Evolutionary conservation across 2,329 filamentous ascomycete species (phyloP).

Genomic region (Colletotrichum tropicicola): DNA sequence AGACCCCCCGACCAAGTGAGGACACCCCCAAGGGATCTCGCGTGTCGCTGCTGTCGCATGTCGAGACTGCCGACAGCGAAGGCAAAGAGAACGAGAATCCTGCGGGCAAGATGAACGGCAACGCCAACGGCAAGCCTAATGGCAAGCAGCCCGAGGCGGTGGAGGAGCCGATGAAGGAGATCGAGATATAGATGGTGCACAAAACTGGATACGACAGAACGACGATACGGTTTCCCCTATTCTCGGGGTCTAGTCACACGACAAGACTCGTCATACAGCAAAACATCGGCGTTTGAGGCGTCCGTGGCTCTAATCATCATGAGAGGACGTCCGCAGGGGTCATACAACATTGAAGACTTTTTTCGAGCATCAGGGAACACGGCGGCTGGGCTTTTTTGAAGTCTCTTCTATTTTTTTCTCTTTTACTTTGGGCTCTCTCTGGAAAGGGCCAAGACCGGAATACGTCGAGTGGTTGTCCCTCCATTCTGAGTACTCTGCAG

Average conservation of each 20-base stretch:
- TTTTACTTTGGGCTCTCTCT: slow-evolving; percentile 28
- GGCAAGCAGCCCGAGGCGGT: slow-evolving; percentile 52
- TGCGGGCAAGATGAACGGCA: slow-evolving; percentile 47
- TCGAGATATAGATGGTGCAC: slow-evolving; percentile 60
- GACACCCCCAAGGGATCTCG: slow-evolving; percentile 48
- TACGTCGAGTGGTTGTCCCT: slow-evolving; percentile 18
- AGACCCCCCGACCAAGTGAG: slow-evolving; percentile 59
- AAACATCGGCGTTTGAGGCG: slow-evolving; percentile 33
- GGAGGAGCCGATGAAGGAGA: slow-evolving; percentile 68
- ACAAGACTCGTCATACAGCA: slow-evolving; percentile 29
- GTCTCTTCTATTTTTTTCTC: slow-evolving; percentile 13
- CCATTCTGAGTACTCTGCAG: slow-evolving; percentile 21
- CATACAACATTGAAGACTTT: slow-evolving; percentile 30
- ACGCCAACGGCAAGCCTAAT: slow-evolving; percentile 47
- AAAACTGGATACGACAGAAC: slow-evolving; percentile 36
- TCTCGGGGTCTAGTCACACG: slow-evolving; percentile 27
- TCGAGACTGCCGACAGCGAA: slow-evolving; percentile 47
- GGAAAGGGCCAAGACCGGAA: slow-evolving; percentile 27
- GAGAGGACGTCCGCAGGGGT: slow-evolving; percentile 29
- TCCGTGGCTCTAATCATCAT: slow-evolving; percentile 30
- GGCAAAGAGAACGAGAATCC: slow-evolving; percentile 46
- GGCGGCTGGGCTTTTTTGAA: slow-evolving; percentile 25
- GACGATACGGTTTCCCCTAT: slow-evolving; percentile 34
- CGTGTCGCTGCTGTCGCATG: slow-evolving; percentile 41
- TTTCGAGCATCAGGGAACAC: slow-evolving; percentile 28